A percentile compares a stretch with the other conserved stretches of the same genome.
phyloP scores from a whole-genome alignment of 139 green algal species.

The Pleodorina starrii region DNA sequence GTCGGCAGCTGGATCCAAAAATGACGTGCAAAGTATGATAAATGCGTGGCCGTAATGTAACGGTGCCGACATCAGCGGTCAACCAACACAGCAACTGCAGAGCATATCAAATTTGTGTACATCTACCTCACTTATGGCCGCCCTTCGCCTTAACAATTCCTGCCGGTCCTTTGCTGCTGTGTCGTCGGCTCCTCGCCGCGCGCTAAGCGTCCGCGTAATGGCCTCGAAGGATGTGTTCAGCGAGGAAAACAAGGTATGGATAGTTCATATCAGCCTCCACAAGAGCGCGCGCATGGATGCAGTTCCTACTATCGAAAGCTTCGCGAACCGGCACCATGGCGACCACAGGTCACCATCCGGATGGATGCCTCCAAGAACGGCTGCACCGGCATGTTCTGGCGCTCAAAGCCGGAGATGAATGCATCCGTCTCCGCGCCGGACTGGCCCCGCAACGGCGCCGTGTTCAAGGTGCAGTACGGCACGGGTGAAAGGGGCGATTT shows the following conservation, averaged over 20 bases:
- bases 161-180: background rate
- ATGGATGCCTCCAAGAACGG: slow-evolving; percentile 43
- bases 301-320: too few species aligned
- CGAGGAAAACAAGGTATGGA: slow-evolving; percentile 36
- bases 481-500: background rate
- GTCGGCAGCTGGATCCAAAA: too few species aligned
- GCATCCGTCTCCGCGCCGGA: slow-evolving; percentile 34
- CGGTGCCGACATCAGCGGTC: too few species aligned
- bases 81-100: too few species aligned
- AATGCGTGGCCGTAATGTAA: too few species aligned
- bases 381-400: slow-evolving; percentile 63
- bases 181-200: background rate
- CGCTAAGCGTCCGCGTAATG: slow-evolving; percentile 30
- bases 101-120: background rate
- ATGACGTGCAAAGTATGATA: too few species aligned
- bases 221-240: slow-evolving; percentile 23
- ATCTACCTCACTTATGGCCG: background rate
- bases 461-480: slow-evolving; percentile 35
- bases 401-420: slow-evolving; percentile 55
- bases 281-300: background rate
- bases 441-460: slow-evolving; percentile 56
- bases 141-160: background rate
- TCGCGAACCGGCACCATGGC: too few species aligned
- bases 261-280: too few species aligned
- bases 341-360: slow-evolving; percentile 15